phyloP scores from a whole-genome alignment of 768 basidiomycete species.

The Tubosaeta sp. region DNA sequence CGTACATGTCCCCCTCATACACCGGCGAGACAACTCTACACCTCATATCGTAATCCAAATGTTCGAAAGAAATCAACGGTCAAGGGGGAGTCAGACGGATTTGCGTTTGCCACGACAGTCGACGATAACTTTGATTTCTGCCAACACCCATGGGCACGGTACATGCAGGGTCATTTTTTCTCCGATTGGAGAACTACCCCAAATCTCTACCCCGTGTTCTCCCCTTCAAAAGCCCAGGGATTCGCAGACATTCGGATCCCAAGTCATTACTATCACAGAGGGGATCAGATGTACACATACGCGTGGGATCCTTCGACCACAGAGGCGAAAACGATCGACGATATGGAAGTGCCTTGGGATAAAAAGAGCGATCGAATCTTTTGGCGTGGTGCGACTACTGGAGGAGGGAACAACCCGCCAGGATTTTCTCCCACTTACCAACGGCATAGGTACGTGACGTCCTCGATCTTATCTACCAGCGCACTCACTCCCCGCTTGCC shows the following conservation, averaged over 20 bases:
- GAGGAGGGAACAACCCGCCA: conserved; percentile 82
- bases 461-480: not conserved
- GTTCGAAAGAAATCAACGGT: conserved; percentile 25
- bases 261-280: conserved; percentile 92
- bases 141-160: conserved; percentile 75
- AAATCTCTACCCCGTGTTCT: conserved; percentile 86
- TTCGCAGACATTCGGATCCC: conserved; percentile 92
- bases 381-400: conserved; percentile 96
- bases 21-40: conserved; percentile 78
- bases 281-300: conserved; percentile 79
- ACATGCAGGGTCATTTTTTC: conserved; percentile 93
- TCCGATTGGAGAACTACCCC: conserved; percentile 94
- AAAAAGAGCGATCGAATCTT: conserved; percentile 80
- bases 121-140: conserved; percentile 79
- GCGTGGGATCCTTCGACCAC: conserved; percentile 83
- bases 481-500: not conserved
- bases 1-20: conserved; percentile 79
- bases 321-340: conserved; percentile 70
- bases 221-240: conserved; percentile 81
- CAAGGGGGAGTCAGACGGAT: conserved; percentile 39
- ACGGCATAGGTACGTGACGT: conserved; percentile 61
- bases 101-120: conserved; percentile 57
- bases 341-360: conserved; percentile 88
- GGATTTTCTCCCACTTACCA: conserved; percentile 84
- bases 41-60: conserved; percentile 58